phyloP scores from a whole-genome alignment of 2,329 filamentous ascomycete genomes.

The Colletotrichum musae region DNA sequence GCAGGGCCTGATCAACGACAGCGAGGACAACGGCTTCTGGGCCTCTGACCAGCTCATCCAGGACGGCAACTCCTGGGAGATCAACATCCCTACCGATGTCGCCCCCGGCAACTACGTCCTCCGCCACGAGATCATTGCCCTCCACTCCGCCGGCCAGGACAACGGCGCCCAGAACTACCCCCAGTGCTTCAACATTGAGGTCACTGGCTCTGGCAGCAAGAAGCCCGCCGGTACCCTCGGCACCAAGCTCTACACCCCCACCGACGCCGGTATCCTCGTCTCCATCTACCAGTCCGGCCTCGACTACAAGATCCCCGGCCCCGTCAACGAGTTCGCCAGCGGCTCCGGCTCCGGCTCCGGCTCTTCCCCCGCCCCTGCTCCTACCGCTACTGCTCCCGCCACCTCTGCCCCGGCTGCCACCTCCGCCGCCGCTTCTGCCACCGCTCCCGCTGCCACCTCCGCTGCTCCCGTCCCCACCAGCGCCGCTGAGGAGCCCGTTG shows the following conservation, averaged over 20 bases:
- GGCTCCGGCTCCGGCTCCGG: constrained; percentile 39
- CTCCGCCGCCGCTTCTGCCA: constrained; percentile 34
- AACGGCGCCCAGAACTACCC: constrained; percentile 65
- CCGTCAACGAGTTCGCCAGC: constrained; percentile 36
- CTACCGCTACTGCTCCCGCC: constrained; percentile 44
- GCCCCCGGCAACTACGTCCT: constrained; percentile 68
- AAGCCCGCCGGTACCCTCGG: constrained; percentile 50
- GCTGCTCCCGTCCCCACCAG: constrained; percentile 2
- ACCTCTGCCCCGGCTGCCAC: constrained; percentile 35
- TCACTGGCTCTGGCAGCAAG: constrained; percentile 56
- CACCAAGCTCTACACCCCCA: constrained; percentile 53
- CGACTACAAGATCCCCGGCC: constrained; percentile 52
- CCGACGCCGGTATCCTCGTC: constrained; percentile 53
- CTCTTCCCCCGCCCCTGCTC: constrained; percentile 41
- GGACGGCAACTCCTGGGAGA: constrained; percentile 61
- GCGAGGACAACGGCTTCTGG: constrained; percentile 62
- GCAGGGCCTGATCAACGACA: constrained; percentile 62
- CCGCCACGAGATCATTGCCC: constrained; percentile 69
- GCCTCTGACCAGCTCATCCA: constrained; percentile 66
- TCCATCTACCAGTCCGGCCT: constrained; percentile 50
- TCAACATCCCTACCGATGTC: constrained; percentile 62
- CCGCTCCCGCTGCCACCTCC: constrained; percentile 14
- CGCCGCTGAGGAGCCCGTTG: constrained; percentile 1
- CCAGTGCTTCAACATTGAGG: constrained; percentile 65
- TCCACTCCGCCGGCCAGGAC: constrained; percentile 61